Conservation (phyloP, 768 basidiomycete species). For the Strobilomyces dryophilus region DNA sequence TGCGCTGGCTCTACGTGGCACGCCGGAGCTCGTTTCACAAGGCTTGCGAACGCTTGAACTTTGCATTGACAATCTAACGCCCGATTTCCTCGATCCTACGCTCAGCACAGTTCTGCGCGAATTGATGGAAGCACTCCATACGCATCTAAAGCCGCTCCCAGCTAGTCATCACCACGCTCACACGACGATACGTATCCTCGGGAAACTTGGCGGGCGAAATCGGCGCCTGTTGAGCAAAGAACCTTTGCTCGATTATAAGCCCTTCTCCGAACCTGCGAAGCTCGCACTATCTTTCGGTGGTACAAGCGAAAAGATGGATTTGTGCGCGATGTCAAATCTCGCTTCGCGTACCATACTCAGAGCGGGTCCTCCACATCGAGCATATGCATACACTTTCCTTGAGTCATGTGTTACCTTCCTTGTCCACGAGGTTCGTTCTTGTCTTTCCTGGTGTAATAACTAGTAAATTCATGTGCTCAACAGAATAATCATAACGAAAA, state of each 20-base stretch:
- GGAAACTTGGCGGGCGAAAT: conserved; percentile 94
- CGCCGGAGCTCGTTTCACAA: conserved; percentile 88
- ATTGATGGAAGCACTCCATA: conserved; percentile 91
- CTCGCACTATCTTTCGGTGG: conserved; percentile 74
- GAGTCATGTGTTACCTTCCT: conserved; percentile 69
- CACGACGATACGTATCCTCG: conserved; percentile 92
- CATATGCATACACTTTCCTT: conserved; percentile 62
- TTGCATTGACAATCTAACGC: conserved; percentile 98
- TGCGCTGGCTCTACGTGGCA: conserved; percentile 83
- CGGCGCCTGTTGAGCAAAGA: conserved; percentile 80
- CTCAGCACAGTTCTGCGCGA: conserved; percentile 89
- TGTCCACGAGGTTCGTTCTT: conserved; percentile 63
- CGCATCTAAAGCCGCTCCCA: conserved; percentile 85
- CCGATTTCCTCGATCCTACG: conserved; percentile 96
- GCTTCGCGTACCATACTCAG: conserved; percentile 62
- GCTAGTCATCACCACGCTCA: conserved; percentile 87
- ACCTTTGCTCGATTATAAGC: conserved; percentile 65
- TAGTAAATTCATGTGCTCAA: conserved; percentile 6
- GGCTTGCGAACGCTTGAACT: conserved; percentile 94
- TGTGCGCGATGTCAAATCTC: conserved; percentile 61
- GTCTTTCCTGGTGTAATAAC: background rate
- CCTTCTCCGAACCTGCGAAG: conserved; percentile 67
- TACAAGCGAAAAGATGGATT: conserved; percentile 54
- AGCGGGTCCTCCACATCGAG: conserved; percentile 37
- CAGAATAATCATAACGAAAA: conserved; percentile 74